Evolutionary conservation across 805 yeast genomes (phyloP).

Genomic region (Suhomyces emberorum): DNA sequence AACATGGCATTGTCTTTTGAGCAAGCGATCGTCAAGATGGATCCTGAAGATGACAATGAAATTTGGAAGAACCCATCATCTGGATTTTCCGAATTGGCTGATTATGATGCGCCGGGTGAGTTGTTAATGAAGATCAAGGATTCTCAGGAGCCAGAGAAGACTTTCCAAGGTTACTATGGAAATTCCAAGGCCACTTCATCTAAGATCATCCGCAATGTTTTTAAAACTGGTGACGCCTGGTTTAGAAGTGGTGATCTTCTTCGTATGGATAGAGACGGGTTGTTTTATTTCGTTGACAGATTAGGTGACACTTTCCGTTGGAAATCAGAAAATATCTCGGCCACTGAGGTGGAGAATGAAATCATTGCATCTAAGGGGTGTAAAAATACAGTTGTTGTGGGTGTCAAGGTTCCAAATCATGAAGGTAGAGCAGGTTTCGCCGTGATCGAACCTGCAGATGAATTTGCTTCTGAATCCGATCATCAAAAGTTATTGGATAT

Average conservation of each 20-base stretch:
- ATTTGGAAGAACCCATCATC: conserved; percentile 63
- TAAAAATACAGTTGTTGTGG: conserved; percentile 80
- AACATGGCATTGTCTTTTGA: conserved; percentile 48
- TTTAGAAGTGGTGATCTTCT: conserved; percentile 85
- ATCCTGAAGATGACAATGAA: conserved; percentile 71
- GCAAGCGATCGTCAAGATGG: conserved; percentile 68
- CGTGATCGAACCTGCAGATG: conserved; percentile 54
- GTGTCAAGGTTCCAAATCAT: conserved; percentile 76
- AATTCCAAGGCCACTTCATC: conserved; percentile 75
- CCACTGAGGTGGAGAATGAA: conserved; percentile 88
- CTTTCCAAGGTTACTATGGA: conserved; percentile 88
- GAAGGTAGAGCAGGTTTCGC: conserved; percentile 97
- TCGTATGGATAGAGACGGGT: conserved; percentile 61
- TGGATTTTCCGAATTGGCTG: conserved; percentile 60
- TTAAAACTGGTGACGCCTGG: conserved; percentile 86
- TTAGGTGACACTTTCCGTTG: conserved; percentile 94
- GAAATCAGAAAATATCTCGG: conserved; percentile 94
- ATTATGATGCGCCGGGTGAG: conserved; percentile 76
- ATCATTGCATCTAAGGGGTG: conserved; percentile 47
- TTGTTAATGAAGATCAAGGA: conserved; percentile 71
- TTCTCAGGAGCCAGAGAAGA: conserved; percentile 59
- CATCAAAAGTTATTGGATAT: conserved; percentile 33
- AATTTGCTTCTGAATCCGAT: conserved; percentile 23
- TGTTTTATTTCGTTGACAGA: conserved; percentile 83
- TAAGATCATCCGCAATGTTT: conserved; percentile 70